Base-by-base conservation (phyloP, 2,329 filamentous ascomycete genomes). In the Colletotrichum phormii region DNA sequence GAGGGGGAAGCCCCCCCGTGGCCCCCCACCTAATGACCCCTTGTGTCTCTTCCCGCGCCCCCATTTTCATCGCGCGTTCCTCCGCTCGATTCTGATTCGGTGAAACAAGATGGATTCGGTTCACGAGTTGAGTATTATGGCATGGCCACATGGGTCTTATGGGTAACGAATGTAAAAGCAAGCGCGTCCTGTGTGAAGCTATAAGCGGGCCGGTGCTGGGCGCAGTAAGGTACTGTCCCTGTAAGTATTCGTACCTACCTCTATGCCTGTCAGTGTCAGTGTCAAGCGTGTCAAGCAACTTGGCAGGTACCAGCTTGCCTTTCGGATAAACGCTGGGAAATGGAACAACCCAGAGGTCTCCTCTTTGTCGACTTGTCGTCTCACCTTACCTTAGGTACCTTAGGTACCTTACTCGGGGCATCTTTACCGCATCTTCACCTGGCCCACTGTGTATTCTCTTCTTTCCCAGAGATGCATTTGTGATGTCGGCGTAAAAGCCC, bases 41-140 rank as follows among this genome's bases (percentile, higher is more conserved):
- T 31, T 54, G 55, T 35, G 31, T 54, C 31, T 63, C 66, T 59
- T 72, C 66, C 66, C 70, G 65, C 65, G 54, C 54, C 66, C 60
- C 70, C 70, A 55, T 61, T 35, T 60, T 64, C 67, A 57, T 68
- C 69, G 64, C 49, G 57, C 64, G 51, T 61, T 37, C 58, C 69
- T 71, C 31, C 60, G 46, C 66, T 49, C 42, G 22, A 70, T 46
- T 54, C 59, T 72, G 66, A 64, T 70, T 69, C 42, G 54, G 35
- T 64, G 66, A 72, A 60, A 70, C 66, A 72, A 31, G n/a, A 24
- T 60, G 60, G 70, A 42, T 53, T 58, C 49, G 51, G 29, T 22
- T 42, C 35, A 46, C 15, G 26, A 61, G 59, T 61, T 49, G 37
- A 61, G 22, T 18, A 35, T 61, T 35, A 22, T 24, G 35, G 35